phyloP scores from a whole-genome alignment of 2,329 filamentous ascomycete genomes.

The Fusarium sp. region DNA sequence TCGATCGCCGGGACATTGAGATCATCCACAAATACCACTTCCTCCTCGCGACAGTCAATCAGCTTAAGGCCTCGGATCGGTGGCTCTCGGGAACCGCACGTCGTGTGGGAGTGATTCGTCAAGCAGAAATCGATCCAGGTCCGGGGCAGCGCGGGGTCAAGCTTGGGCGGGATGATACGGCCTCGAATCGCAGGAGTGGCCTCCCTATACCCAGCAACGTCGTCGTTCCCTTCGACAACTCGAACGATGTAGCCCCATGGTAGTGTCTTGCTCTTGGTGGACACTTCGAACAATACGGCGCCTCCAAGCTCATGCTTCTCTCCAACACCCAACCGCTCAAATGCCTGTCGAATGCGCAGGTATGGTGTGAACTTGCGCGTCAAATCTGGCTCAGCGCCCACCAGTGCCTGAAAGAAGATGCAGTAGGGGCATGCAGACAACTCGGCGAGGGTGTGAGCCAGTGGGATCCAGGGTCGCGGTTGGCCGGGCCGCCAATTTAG shows the following conservation, averaged over 20 bases:
- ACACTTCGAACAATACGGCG: slow-evolving; percentile 52
- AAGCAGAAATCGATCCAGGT: slow-evolving; percentile 53
- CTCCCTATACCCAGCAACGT: slow-evolving; percentile 38
- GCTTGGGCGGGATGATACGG: slow-evolving; percentile 46
- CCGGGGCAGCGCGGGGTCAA: slow-evolving; percentile 46
- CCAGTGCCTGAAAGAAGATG: slow-evolving; percentile 52
- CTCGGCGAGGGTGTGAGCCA: slow-evolving; percentile 49
- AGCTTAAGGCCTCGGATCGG: slow-evolving; percentile 47
- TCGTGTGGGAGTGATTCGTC: slow-evolving; percentile 43
- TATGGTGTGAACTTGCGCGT: slow-evolving; percentile 53
- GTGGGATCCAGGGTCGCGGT: slow-evolving; percentile 51
- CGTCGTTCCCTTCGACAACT: slow-evolving; percentile 42
- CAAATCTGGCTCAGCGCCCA: slow-evolving; percentile 45
- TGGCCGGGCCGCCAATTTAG: slow-evolving; percentile 52
- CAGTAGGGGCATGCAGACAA: slow-evolving; percentile 52
- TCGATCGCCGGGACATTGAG: slow-evolving; percentile 34
- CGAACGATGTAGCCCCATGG: slow-evolving; percentile 54
- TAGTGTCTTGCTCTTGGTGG: slow-evolving; percentile 50
- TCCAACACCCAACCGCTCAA: slow-evolving; percentile 52
- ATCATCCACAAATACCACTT: slow-evolving; percentile 47
- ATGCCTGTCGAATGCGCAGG: slow-evolving; percentile 53
- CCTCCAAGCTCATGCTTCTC: slow-evolving; percentile 53
- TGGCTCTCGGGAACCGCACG: slow-evolving; percentile 33
- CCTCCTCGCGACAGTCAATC: slow-evolving; percentile 47
- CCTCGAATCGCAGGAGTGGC: slow-evolving; percentile 44